Percentiles rank a stretch among this genome's conserved stretches.
phyloP scores from a whole-genome alignment of 176 grass and related monocot species.

The Hordeum marinum region DNA sequence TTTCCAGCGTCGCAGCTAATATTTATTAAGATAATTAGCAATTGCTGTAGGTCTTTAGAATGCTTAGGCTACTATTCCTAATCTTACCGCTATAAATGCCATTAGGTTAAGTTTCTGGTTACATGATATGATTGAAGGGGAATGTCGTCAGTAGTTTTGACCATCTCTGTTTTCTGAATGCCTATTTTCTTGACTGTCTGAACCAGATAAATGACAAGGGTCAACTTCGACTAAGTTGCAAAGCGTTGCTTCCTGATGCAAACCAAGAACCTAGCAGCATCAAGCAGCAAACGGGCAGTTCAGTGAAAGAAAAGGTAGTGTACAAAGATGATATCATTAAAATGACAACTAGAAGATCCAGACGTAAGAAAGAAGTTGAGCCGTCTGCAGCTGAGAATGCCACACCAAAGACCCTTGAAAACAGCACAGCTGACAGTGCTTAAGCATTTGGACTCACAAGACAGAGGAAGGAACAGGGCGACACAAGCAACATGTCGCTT shows the following conservation, averaged over 20 bases:
- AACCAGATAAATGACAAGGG: constrained; percentile 92
- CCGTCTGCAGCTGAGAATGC: constrained; percentile 25
- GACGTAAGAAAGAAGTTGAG: constrained; percentile 47
- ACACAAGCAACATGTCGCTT: neutral
- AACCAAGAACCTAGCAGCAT: constrained; percentile 42
- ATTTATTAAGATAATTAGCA: neutral
- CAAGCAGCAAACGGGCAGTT: constrained; percentile 33
- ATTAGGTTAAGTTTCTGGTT: neutral
- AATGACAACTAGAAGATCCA: constrained; percentile 36
- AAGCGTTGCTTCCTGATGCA: constrained; percentile 68
- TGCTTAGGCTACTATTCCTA: neutral
- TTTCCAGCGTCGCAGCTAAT: neutral
- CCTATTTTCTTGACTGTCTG: constrained; percentile 11
- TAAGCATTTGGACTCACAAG: constrained; percentile 31
- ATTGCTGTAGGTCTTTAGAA: neutral
- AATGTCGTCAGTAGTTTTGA: neutral
- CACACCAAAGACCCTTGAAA: constrained; percentile 20
- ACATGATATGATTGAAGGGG: neutral
- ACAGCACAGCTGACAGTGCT: constrained; percentile 10
- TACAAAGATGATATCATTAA: constrained; percentile 42
- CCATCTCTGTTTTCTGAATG: constrained; percentile 5
- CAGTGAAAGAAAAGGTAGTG: constrained; percentile 54
- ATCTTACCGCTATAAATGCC: constrained; percentile 4
- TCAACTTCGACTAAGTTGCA: constrained; percentile 82
- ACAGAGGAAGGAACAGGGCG: constrained; percentile 15